These are phyloP conservation scores for Penicillium sp. DNA, from an alignment of 2,329 filamentous ascomycete species.

Conservation along the genomic window DNA sequence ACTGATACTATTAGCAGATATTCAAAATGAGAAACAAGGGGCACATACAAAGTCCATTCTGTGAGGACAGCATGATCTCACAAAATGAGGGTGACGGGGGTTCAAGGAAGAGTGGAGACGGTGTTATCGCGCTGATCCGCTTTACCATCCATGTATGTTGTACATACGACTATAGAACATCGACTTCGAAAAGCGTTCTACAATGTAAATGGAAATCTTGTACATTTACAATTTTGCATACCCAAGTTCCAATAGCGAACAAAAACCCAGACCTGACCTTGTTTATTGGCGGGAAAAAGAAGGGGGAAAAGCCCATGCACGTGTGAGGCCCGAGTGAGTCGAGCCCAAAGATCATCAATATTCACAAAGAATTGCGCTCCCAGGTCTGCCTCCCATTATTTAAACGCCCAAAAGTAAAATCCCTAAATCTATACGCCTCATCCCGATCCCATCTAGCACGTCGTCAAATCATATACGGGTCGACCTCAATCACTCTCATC, in stretches of 20 bases:
- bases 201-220: neutral
- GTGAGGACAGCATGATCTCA: slow-evolving; percentile 32
- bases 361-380: slow-evolving; percentile 30
- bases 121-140: slow-evolving; percentile 19
- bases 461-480: slow-evolving; percentile 19
- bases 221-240: neutral
- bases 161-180: neutral
- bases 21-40: neutral
- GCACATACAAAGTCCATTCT: slow-evolving; percentile 48
- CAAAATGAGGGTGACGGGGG: slow-evolving; percentile 19
- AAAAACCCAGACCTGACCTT: neutral
- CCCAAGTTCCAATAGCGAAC: neutral
- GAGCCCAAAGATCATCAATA: slow-evolving; percentile 17
- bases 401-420: slow-evolving; percentile 8
- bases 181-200: neutral
- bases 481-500: slow-evolving; percentile 38
- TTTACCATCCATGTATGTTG: neutral
- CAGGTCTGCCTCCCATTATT: slow-evolving; percentile 15
- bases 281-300: neutral
- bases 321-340: neutral
- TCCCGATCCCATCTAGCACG: slow-evolving; percentile 23
- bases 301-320: neutral
- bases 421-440: slow-evolving; percentile 21
- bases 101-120: slow-evolving; percentile 22
- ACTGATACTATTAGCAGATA: slow-evolving; percentile 40